Base-by-base conservation (phyloP, 257 asterid species). In the Avicennia marina region DNA sequence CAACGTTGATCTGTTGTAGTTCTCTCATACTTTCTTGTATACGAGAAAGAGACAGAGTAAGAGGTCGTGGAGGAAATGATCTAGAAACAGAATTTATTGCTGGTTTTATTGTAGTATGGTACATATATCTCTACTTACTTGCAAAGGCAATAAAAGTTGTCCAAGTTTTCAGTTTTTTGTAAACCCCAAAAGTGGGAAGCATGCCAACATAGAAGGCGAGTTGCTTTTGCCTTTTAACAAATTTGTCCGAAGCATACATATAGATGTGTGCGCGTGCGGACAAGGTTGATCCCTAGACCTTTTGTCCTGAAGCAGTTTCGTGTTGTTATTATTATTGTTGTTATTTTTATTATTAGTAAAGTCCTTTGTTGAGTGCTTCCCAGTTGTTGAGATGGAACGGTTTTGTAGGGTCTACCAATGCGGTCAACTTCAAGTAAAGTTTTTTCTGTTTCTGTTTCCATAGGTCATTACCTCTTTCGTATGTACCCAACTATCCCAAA, bases 1-100 rank as follows among this genome's bases (percentile, higher is more conserved):
- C 18, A 69, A 71, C 80, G 90, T 70, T 62, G 52, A 54, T 34
- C 13, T 34, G 1, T 39, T 45, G 45, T 46, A 11, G 55, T 48
- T 57, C 27, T 19, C 26, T 51, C 25, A n/a, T 33, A 18, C 5
- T 68, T 54, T 63, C 7, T 44, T 54, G 31, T 22, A 11, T 17
- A 39, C 20, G 64, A 59, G n/a, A 70, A 41, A n/a, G n/a, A 20
- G 58, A 63, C 57, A 58, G 46, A 61, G 59, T 63, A 29, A 60
- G 43, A 48, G 53, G 65, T 45, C 17, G n/a, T n/a, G n/a, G n/a
- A n/a, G n/a, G 71, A 39, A 47, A 45, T 70, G 65, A 25, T 22
- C 26, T 39, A 21, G 34, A 22, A 40, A 58, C 57, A 57, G 43
- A 22, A 58, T 58, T 55, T 48, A 58, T 51, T 24, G 40, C 41